Evolutionary conservation across 2,329 filamentous ascomycete species (phyloP).

Genomic region (Rhinocladiella mackenziei): DNA sequence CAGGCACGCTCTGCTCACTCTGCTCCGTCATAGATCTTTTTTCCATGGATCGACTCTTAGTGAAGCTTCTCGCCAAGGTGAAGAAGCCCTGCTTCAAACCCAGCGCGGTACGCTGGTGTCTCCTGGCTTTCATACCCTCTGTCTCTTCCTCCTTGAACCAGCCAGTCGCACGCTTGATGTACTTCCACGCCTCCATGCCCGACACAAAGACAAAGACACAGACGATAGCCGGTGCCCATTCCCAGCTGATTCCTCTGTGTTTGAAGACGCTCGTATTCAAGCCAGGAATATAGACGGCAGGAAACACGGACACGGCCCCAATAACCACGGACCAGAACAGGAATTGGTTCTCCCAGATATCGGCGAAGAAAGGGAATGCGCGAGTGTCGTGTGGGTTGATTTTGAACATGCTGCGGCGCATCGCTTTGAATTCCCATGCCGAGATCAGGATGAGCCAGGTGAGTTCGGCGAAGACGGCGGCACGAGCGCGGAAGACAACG

Average conservation of each 20-base stretch:
- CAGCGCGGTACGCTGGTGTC: constrained; percentile 29
- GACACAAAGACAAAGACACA: constrained; percentile 57
- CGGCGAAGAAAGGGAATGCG: constrained; percentile 55
- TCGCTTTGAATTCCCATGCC: constrained; percentile 73
- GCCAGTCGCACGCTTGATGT: constrained; percentile 50
- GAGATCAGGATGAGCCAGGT: constrained; percentile 72
- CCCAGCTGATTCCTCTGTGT: constrained; percentile 62
- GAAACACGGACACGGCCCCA: constrained; percentile 55
- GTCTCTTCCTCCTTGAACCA: constrained; percentile 34
- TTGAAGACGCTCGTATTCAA: constrained; percentile 63
- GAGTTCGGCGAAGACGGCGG: constrained; percentile 68
- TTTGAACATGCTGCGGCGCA: constrained; percentile 69
- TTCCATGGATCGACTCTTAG: constrained; percentile 31
- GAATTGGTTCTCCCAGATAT: constrained; percentile 68
- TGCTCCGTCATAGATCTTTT: constrained; percentile 15
- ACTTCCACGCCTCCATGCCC: constrained; percentile 64
- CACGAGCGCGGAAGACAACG: constrained; percentile 62
- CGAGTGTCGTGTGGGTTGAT: constrained; percentile 52
- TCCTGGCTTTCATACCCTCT: constrained; percentile 31
- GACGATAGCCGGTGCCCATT: constrained; percentile 65
- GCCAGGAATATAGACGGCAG: constrained; percentile 62
- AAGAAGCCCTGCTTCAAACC: constrained; percentile 35
- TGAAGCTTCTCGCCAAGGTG: constrained; percentile 33
- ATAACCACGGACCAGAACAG: constrained; percentile 61
- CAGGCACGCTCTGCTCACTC: too few species aligned